These are phyloP conservation scores for Zizania palustris DNA, from an alignment of 202 grass and related monocot species.

Conservation along the genomic window DNA sequence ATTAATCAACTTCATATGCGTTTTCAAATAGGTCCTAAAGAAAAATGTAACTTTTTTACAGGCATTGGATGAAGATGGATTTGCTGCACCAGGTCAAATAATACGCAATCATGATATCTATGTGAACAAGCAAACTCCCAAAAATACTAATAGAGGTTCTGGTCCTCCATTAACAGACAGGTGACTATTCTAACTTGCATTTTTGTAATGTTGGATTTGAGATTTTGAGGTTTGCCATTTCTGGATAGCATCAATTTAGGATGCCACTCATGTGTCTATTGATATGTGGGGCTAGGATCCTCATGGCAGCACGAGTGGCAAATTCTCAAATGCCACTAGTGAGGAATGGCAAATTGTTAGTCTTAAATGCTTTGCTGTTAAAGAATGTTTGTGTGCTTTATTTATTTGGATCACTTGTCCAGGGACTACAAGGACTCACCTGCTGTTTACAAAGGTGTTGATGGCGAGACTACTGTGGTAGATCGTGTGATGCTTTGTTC, in stretches of 20 bases:
- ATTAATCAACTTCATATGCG: background rate
- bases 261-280: background rate
- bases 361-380: conserved; percentile 11
- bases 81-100: conserved; percentile 87
- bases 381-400: conserved; percentile 36
- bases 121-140: conserved; percentile 78
- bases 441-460: conserved; percentile 76
- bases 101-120: conserved; percentile 92
- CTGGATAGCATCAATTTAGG: background rate
- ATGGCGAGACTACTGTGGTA: conserved; percentile 90
- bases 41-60: conserved; percentile 38
- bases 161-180: conserved; percentile 40
- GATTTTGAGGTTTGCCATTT: background rate
- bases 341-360: background rate
- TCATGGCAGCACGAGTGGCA: background rate
- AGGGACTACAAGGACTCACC: conserved; percentile 67
- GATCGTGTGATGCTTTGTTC: conserved; percentile 87
- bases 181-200: conserved; percentile 34
- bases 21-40: background rate
- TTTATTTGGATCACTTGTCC: conserved; percentile 14
- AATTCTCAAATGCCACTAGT: too few species aligned
- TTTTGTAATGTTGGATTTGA: background rate
- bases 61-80: conserved; percentile 89
- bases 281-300: background rate
- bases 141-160: conserved; percentile 13